Percentiles rank a stretch among this genome's conserved stretches.
phyloP scores from a whole-genome alignment of 2,329 filamentous ascomycete species.

The Tothia fuscella region DNA sequence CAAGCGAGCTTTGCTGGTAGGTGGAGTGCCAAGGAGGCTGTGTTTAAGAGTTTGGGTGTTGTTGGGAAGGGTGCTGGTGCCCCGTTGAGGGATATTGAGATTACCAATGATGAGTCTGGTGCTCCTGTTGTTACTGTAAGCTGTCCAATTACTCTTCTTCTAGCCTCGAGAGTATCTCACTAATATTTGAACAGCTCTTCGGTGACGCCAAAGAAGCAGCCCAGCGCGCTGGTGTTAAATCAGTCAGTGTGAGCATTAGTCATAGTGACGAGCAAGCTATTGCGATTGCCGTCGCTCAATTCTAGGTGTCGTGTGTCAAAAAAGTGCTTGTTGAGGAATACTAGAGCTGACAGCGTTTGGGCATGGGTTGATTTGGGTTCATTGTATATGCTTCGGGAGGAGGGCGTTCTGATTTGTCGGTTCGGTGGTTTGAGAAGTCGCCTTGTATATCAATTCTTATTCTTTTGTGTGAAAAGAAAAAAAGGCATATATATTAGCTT shows the following conservation, averaged over 20 bases:
- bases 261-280: conserved; percentile 92
- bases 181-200: conserved; percentile 50
- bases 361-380: no score
- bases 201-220: conserved; percentile 75
- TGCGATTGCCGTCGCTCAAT: conserved; percentile 77
- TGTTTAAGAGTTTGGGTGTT: conserved; percentile 94
- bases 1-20: conserved; percentile 88
- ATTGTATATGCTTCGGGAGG: no score
- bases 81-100: conserved; percentile 88
- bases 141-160: conserved; percentile 12
- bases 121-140: conserved; percentile 78
- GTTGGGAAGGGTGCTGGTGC: conserved; percentile 79
- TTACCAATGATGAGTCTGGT: conserved; percentile 59
- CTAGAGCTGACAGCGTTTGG: no score
- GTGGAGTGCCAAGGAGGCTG: conserved; percentile 96
- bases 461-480: no score
- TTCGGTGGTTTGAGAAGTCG: no score
- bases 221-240: conserved; percentile 76
- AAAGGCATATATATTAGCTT: no score
- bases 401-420: no score
- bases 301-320: no score
- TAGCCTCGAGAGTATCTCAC: neutral
- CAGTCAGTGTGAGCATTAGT: conserved; percentile 85
- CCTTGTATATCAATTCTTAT: no score
- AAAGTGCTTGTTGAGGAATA: no score